Base-by-base conservation (phyloP, 371 early-diverging fungal genomes). In the Mortierella sp. region DNA sequence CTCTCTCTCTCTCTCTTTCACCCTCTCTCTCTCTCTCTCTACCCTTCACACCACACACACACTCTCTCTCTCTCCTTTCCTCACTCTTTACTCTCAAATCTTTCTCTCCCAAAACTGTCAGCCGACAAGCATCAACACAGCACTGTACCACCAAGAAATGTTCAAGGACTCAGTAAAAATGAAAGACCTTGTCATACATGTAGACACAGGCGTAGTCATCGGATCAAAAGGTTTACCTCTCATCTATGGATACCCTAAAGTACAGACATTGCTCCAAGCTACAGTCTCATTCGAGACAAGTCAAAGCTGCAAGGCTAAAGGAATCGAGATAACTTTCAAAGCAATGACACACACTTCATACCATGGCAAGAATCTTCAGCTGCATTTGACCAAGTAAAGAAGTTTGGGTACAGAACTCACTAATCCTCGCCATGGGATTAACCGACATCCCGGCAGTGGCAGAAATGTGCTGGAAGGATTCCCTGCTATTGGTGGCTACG, bases 251-350 rank as follows among this genome's bases (percentile, higher is more conserved):
- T 49, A 30, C 39, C 57, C 52, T 1, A 67, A 73, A 45, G 43
- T 26, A 14, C 55, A 32, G 1, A 73, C 62, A 12, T 24, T 67
- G 5, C 55, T 73, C 47, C 62, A 67, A 0, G 73, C 73, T n/a
- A 54, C 62, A 16, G 61, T 73, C 57, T 52, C 51, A 20, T 66
- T 73, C 28, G 63, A 73, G 20, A 61, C 52, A 43, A 62, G 58
- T 11, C 73, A 73, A 35, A 62, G 62, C 16, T 54, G 52, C 57
- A 66, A 62, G 26, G 67, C 67, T n/a, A 67, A 66, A 16, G 73
- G 62, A 2, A 26, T 73, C 24, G 73, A 73, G 45, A 61, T 73
- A 24, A 18, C 40, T 11, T 73, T 73, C 67, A 73, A 73, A 45
- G 67, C 67, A n/a, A 57, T 55, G 11, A 26, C 32, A 10, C 43